phyloP scores from a whole-genome alignment of 2,329 filamentous ascomycete species.

The Phyllosticta capitalensis region DNA sequence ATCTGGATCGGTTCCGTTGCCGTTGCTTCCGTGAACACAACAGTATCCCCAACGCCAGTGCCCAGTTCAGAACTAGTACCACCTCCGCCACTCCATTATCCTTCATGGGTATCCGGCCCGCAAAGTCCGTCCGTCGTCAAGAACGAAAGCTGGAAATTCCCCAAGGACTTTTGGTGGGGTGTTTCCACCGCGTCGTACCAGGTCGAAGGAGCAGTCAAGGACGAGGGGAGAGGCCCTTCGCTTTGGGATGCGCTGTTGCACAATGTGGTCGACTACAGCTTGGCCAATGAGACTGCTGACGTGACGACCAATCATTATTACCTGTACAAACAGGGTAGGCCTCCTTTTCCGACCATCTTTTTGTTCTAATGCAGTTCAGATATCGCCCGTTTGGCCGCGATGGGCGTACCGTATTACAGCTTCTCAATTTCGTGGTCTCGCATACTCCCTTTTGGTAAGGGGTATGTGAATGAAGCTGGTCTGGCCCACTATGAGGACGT shows the following conservation, averaged over 20 bases:
- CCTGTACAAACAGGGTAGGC: conserved; percentile 35
- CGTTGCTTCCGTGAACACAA: conserved; percentile 17
- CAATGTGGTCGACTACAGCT: conserved; percentile 20
- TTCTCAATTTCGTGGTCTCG: conserved; percentile 42
- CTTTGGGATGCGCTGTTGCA: conserved; percentile 31
- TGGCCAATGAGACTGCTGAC: conserved; percentile 34
- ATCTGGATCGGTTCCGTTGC: conserved; percentile 18
- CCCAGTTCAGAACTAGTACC: conserved; percentile 25
- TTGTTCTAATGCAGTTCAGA: conserved; percentile 19
- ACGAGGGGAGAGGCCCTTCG: conserved; percentile 31
- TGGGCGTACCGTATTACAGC: conserved; percentile 26
- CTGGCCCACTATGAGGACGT: conserved; percentile 41
- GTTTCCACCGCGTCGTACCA: conserved; percentile 35
- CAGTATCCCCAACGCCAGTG: conserved; percentile 22
- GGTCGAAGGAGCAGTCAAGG: conserved; percentile 35
- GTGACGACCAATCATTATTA: conserved; percentile 43
- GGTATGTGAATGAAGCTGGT: conserved; percentile 36
- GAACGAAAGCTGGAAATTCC: conserved; percentile 20
- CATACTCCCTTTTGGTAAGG: conserved; percentile 39
- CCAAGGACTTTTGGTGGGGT: conserved; percentile 33
- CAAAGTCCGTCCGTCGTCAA: conserved; percentile 21
- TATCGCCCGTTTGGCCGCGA: conserved; percentile 24
- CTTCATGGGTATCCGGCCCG: conserved; percentile 22
- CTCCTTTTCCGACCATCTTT: not conserved
- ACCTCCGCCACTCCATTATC: conserved; percentile 24